Evolutionary conservation across 2,329 filamentous ascomycete species (phyloP).

Genomic region (Verticillium nonalfalfae): DNA sequence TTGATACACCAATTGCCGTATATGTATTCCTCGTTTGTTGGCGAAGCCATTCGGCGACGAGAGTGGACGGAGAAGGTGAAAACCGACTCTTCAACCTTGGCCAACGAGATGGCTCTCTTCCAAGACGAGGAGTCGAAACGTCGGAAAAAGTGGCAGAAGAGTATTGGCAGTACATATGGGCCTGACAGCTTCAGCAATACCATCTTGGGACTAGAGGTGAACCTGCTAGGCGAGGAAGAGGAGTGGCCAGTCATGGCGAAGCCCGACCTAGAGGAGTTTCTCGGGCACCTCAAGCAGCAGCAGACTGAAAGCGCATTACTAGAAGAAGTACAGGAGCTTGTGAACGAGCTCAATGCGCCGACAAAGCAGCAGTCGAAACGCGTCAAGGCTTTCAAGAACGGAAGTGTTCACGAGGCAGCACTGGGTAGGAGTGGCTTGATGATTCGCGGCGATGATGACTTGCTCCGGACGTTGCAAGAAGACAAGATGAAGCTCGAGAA

Average conservation of each 20-base stretch:
- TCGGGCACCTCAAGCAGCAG: slow-evolving; percentile 58
- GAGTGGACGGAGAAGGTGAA: slow-evolving; percentile 93
- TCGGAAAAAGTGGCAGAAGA: slow-evolving; percentile 84
- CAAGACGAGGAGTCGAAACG: slow-evolving; percentile 90
- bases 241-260: slow-evolving; percentile 74
- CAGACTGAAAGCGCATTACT: slow-evolving; percentile 61
- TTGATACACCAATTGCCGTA: slow-evolving; percentile 78
- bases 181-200: slow-evolving; percentile 60
- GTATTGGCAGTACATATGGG: slow-evolving; percentile 68
- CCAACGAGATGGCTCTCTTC: slow-evolving; percentile 87
- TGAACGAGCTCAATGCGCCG: slow-evolving; percentile 73
- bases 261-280: slow-evolving; percentile 70
- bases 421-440: slow-evolving; percentile 82
- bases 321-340: slow-evolving; percentile 66
- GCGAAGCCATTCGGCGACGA: slow-evolving; percentile 76
- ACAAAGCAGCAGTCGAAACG: slow-evolving; percentile 82
- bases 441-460: slow-evolving; percentile 80
- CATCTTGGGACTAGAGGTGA: slow-evolving; percentile 76
- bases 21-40: slow-evolving; percentile 82
- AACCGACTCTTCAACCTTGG: slow-evolving; percentile 76
- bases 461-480: slow-evolving; percentile 69
- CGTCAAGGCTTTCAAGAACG: slow-evolving; percentile 92
- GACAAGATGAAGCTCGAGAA: slow-evolving; percentile 72
- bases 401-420: slow-evolving; percentile 85
- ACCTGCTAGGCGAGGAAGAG: slow-evolving; percentile 71